Evolutionary conservation across 208 protist genomes (phyloP).

Genomic region (Cochliopodium minus): DNA sequence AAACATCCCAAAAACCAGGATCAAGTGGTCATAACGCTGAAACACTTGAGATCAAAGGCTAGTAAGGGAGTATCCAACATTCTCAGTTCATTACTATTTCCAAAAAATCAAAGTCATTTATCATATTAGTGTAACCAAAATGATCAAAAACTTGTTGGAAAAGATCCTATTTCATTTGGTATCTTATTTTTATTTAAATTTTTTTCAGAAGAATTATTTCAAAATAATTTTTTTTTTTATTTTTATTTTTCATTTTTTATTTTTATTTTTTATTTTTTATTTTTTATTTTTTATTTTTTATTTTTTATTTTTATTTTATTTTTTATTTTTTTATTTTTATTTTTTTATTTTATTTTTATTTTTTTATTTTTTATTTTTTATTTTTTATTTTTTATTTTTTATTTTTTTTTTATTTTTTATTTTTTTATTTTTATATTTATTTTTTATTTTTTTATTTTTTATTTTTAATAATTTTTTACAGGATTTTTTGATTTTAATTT

Average conservation of each 20-base stretch:
- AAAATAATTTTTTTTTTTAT: constrained; percentile 2
- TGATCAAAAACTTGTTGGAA: not conserved
- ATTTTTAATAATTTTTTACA: constrained; percentile 3
- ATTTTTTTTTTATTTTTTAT: not conserved
- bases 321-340: not conserved
- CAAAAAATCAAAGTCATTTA: not conserved
- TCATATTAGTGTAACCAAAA: not conserved
- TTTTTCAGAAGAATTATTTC: constrained; percentile 4
- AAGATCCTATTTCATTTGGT: not conserved
- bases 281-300: constrained; percentile 1
- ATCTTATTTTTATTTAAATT: constrained; percentile 2
- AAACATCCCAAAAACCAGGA: too few species aligned
- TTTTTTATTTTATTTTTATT: not conserved
- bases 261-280: not conserved
- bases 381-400: constrained; percentile 3
- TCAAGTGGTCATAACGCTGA: too few species aligned
- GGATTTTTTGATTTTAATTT: constrained; percentile 1
- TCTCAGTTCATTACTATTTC: constrained; percentile 4
- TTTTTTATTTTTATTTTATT: constrained; percentile 1
- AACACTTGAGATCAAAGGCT: too few species aligned
- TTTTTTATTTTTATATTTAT: constrained; percentile 3
- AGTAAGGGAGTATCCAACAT: too few species aligned
- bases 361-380: constrained; percentile 2
- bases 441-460: constrained; percentile 5
- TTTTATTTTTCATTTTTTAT: constrained; percentile 5